phyloP scores from a whole-genome alignment of 148 eudicot genomes.

The Pharnaceum exiguum region DNA sequence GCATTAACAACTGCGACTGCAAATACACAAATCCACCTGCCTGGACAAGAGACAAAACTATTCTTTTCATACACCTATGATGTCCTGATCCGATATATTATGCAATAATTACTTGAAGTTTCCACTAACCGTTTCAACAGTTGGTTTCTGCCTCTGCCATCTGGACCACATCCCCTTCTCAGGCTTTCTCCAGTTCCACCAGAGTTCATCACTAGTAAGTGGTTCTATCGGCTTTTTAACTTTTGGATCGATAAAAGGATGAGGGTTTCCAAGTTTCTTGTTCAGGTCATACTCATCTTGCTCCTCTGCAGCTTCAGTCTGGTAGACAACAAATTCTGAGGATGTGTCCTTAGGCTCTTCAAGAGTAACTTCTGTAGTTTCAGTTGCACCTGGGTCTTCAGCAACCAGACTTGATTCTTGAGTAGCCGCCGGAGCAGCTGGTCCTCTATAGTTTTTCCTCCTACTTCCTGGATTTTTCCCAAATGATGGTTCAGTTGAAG shows the following conservation, averaged over 20 bases:
- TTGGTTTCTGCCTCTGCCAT: constrained; percentile 94
- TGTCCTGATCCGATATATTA: too few relatives aligned
- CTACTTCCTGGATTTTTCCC: constrained; percentile 93
- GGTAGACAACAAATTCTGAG: constrained; percentile 75
- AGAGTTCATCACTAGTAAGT: constrained; percentile 84
- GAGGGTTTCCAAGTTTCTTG: constrained; percentile 78
- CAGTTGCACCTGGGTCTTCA: constrained; percentile 35
- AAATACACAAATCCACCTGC: too few relatives aligned
- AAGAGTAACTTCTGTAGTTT: constrained; percentile 41
- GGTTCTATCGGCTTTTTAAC: constrained; percentile 60
- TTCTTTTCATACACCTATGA: too few relatives aligned
- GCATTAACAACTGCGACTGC: too few relatives aligned
- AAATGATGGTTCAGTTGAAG: constrained; percentile 64
- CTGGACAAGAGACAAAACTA: too few relatives aligned
- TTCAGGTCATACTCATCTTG: constrained; percentile 72
- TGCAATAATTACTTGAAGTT: too few relatives aligned
- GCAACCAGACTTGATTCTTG: constrained; percentile 33
- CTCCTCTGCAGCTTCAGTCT: constrained; percentile 59
- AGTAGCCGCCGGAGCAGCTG: constrained; percentile 46
- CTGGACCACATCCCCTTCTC: constrained; percentile 90
- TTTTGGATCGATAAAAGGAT: constrained; percentile 85
- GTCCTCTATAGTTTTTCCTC: constrained; percentile 53
- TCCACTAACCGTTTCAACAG: constrained; percentile 90
- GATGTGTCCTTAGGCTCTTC: constrained; percentile 52
- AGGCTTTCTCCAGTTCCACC: constrained; percentile 99